Conservation (phyloP, 345 rosid genomes). For the Pistacia vera region DNA sequence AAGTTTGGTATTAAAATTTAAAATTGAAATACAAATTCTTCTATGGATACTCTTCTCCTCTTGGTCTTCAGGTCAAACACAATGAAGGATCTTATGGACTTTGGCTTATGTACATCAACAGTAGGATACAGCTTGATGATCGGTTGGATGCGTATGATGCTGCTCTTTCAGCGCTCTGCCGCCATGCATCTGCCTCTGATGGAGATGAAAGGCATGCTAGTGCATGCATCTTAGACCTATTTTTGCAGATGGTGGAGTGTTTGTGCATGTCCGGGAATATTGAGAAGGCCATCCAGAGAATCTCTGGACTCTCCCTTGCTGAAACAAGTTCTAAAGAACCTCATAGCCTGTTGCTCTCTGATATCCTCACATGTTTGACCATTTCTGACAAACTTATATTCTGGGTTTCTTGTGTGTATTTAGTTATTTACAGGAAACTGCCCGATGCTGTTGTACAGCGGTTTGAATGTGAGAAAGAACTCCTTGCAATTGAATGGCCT, state of each 20-base stretch:
- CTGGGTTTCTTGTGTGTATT: slow-evolving; percentile 99
- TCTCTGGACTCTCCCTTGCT: slow-evolving; percentile 43
- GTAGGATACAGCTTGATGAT: slow-evolving; percentile 65
- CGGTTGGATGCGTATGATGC: slow-evolving; percentile 69
- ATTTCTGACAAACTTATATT: slow-evolving; percentile 91
- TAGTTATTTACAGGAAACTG: slow-evolving; percentile 95
- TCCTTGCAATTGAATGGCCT: slow-evolving; percentile 76
- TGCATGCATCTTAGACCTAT: slow-evolving; percentile 83
- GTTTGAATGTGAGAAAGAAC: slow-evolving; percentile 81
- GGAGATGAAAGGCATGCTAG: slow-evolving; percentile 52
- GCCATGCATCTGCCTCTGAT: slow-evolving; percentile 40
- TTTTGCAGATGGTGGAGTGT: slow-evolving; percentile 86
- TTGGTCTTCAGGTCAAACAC: slow-evolving; percentile 69
- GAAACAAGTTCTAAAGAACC: slow-evolving; percentile 59
- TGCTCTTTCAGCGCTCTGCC: slow-evolving; percentile 68
- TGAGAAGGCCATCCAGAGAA: slow-evolving; percentile 60
- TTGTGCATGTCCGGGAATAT: slow-evolving; percentile 75
- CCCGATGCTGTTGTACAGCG: slow-evolving; percentile 70
- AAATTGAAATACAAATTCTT: slow-evolving; percentile 24
- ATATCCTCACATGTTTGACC: slow-evolving; percentile 81
- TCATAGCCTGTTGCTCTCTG: slow-evolving; percentile 62
- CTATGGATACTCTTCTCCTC: slow-evolving; percentile 41
- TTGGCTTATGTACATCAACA: slow-evolving; percentile 92
- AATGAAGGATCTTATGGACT: slow-evolving; percentile 71
- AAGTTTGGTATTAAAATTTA: background rate